Evolutionary conservation across 1,139 yeast genomes (phyloP).

Genomic region (Yamadazyma songkhlaensis): DNA sequence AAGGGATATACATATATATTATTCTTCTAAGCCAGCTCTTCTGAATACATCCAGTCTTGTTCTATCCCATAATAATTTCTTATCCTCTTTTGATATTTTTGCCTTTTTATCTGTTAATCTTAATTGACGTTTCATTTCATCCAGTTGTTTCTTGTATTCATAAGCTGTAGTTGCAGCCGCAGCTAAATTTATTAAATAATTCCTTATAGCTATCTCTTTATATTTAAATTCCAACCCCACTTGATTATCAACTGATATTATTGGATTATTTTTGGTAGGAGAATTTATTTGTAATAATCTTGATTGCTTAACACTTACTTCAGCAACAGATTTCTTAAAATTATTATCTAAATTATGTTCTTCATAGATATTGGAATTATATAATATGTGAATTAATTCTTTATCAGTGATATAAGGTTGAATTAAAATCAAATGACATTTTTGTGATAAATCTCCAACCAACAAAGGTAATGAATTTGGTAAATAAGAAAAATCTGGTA

Average conservation of each 20-base stretch:
- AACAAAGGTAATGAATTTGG: constrained; percentile 37
- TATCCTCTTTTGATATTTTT: constrained; percentile 41
- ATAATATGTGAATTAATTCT: constrained; percentile 40
- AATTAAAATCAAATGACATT: constrained; percentile 39
- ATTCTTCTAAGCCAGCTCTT: constrained; percentile 45
- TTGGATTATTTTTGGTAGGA: constrained; percentile 23
- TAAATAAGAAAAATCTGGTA: constrained; percentile 36
- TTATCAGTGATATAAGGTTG: constrained; percentile 44
- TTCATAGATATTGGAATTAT: constrained; percentile 41
- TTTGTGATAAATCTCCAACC: constrained; percentile 43
- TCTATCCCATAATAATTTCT: constrained; percentile 47
- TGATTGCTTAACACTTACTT: constrained; percentile 50
- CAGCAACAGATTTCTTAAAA: constrained; percentile 51
- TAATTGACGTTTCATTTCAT: constrained; percentile 28
- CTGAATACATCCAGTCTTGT: constrained; percentile 48
- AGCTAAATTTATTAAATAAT: constrained; percentile 49
- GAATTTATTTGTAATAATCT: constrained; percentile 41
- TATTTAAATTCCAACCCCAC: constrained; percentile 34
- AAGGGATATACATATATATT: background rate
- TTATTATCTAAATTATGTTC: constrained; percentile 46
- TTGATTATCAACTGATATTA: constrained; percentile 27
- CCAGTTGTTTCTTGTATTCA: constrained; percentile 44
- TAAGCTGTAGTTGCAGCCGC: constrained; percentile 57
- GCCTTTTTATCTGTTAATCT: constrained; percentile 26
- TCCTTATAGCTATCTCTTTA: constrained; percentile 48